A percentile compares a stretch with the other conserved stretches of the same genome.
These are phyloP conservation scores for Claviceps capensis DNA, from an alignment of 2,329 filamentous ascomycete genomes.

Conservation along the genomic window DNA sequence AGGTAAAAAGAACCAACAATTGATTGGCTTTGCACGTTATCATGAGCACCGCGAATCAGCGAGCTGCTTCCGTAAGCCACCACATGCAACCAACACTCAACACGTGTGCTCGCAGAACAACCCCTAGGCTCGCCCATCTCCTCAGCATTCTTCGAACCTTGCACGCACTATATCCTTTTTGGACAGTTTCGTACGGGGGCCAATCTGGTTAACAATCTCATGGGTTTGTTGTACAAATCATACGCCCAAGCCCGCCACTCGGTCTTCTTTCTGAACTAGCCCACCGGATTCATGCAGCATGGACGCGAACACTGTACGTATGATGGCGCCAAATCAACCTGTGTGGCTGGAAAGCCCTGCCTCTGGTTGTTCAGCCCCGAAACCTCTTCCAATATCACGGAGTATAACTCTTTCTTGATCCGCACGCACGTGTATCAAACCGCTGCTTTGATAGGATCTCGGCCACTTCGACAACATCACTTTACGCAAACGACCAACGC, in stretches of 20 bases:
- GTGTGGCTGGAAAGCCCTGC: not conserved
- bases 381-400: not conserved
- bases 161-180: not conserved
- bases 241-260: not conserved
- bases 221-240: not conserved
- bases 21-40: too few species aligned
- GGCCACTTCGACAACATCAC: not conserved
- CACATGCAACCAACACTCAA: not conserved
- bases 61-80: not conserved
- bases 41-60: not conserved
- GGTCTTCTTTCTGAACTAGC: conserved; percentile 1
- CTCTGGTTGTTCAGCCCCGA: not conserved
- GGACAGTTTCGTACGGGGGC: conserved; percentile 1
- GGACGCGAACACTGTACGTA: not conserved
- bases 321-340: not conserved
- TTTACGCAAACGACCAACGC: not conserved
- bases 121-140: too few species aligned
- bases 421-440: conserved; percentile 4
- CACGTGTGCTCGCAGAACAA: not conserved
- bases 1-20: too few species aligned
- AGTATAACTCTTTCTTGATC: not conserved
- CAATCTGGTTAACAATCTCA: not conserved
- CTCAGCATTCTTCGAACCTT: too few species aligned
- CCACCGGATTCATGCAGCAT: not conserved
- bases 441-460: conserved; percentile 1